Conservation (phyloP, 352 stramenopile species). For the Pythium sukuiense region DNA sequence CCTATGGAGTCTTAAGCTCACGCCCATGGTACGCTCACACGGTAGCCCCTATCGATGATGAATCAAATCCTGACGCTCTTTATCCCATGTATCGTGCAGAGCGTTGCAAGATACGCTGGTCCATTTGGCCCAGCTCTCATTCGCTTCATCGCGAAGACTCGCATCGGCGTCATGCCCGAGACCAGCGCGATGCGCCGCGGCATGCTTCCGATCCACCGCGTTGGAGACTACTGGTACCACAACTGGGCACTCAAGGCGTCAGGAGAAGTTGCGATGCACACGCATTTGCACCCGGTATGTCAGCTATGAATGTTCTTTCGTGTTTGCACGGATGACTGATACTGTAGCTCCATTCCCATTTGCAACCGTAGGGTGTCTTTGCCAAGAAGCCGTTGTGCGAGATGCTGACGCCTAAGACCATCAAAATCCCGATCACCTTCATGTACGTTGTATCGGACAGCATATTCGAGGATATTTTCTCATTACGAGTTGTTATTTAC, state of each 20-base stretch:
- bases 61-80: no score
- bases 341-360: no score
- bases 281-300: slow-evolving; percentile 53
- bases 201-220: slow-evolving; percentile 34
- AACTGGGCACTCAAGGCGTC: slow-evolving; percentile 73
- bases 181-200: slow-evolving; percentile 58
- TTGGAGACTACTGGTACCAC: slow-evolving; percentile 74
- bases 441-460: slow-evolving; percentile 30
- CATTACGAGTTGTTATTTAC: not conserved
- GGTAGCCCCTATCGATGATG: no score
- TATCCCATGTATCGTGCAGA: no score
- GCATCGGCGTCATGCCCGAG: slow-evolving; percentile 56
- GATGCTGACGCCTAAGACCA: slow-evolving; percentile 50
- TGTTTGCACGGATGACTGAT: no score
- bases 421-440: slow-evolving; percentile 68
- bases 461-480: not conserved
- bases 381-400: slow-evolving; percentile 57
- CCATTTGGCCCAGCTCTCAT: slow-evolving; percentile 55
- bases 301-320: no score
- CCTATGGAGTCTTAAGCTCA: slow-evolving; percentile 50
- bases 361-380: slow-evolving; percentile 36
- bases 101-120: slow-evolving; percentile 47
- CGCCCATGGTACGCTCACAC: slow-evolving; percentile 59
- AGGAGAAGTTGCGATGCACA: slow-evolving; percentile 67
- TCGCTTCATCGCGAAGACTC: slow-evolving; percentile 41